Base-by-base conservation (phyloP, 176 grass and related monocot genomes). In the Aegilops tauschii region DNA sequence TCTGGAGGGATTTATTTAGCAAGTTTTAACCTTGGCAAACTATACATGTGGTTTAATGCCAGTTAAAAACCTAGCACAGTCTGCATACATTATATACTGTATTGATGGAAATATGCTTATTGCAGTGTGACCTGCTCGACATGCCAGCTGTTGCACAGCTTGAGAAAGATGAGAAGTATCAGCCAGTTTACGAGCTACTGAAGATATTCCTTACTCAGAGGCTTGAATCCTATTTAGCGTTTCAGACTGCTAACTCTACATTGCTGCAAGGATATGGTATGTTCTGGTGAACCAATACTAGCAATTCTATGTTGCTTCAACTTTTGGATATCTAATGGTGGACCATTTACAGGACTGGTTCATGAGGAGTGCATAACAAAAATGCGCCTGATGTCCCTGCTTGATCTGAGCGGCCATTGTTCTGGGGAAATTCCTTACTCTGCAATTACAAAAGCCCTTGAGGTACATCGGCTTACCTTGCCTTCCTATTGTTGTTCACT, bases 321-420 rank as follows among this genome's bases (percentile, higher is more conserved):
- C 78, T 77, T 5, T 21, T 65, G 16, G 35, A 21, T 45, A 65
- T 83, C 47, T 92, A 65, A 86, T 73, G 31, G 17, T 80, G 27
- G 42, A 58, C 61, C 58, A 50, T 85, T 6, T 28, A 39, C 75
- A 95, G 93, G 93, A 52, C 31, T 98, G 30, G 80, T 94, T 87
- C 94, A 98, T 78, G 92, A 94, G 30, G 97, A 98, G 1, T 99
- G 97, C 23, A 82, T 99, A 83, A 85, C 88, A 17, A 99, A 99
- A 87, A 96, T 99, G 97, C 90, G 92, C 6, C 69, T 99, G 4
- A 92, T 94, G 90, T 96, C 97, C 27, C 81, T 99, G 64, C 89
- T 96, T n/a, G 90, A 96, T 80, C 87, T 99, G 42, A 95, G 92
- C 82, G 94, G 85, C 58, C 63, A 84, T 56, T 89, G 89, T 12